Evolutionary conservation across 2,329 filamentous ascomycete species (phyloP).

Genomic region (Pseudogymnoascus sp.): DNA sequence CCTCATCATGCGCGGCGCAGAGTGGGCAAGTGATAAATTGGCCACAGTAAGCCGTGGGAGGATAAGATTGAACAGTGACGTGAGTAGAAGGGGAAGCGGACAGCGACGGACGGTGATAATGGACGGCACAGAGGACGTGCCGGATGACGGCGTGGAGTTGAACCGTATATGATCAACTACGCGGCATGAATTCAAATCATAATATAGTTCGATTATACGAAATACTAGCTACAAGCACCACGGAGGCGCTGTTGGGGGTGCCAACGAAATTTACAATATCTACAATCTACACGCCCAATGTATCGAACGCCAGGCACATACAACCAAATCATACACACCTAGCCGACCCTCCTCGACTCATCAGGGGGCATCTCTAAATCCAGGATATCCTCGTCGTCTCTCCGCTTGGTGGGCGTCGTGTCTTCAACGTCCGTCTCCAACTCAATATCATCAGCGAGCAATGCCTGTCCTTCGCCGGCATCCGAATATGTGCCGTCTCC

Average conservation of each 20-base stretch:
- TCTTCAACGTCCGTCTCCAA: conserved; percentile 5
- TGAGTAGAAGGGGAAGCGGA: conserved; percentile 24
- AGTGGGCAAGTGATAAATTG: conserved; percentile 52
- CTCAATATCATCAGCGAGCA: conserved; percentile 12
- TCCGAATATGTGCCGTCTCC: background rate
- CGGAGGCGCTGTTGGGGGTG: background rate
- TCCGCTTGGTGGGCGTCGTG: background rate
- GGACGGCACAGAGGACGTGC: conserved; percentile 42
- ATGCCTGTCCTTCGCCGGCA: background rate
- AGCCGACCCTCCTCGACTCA: background rate
- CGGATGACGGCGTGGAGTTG: conserved; percentile 38
- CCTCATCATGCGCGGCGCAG: conserved; percentile 42
- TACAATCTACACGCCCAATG: background rate
- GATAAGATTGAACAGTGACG: conserved; percentile 38
- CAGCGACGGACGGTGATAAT: conserved; percentile 31
- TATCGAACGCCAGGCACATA: conserved; percentile 10
- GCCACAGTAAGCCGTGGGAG: conserved; percentile 46
- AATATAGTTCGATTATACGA: conserved; percentile 1
- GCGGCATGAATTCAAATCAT: background rate
- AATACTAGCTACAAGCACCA: conserved; percentile 1
- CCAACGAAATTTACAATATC: background rate
- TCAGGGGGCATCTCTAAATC: conserved; percentile 6
- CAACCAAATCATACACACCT: background rate
- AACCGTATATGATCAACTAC: conserved; percentile 24
- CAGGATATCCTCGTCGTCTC: conserved; percentile 10